These are phyloP conservation scores for Fusarium sp. DNA, from an alignment of 2,329 filamentous ascomycete species.

Conservation along the genomic window DNA sequence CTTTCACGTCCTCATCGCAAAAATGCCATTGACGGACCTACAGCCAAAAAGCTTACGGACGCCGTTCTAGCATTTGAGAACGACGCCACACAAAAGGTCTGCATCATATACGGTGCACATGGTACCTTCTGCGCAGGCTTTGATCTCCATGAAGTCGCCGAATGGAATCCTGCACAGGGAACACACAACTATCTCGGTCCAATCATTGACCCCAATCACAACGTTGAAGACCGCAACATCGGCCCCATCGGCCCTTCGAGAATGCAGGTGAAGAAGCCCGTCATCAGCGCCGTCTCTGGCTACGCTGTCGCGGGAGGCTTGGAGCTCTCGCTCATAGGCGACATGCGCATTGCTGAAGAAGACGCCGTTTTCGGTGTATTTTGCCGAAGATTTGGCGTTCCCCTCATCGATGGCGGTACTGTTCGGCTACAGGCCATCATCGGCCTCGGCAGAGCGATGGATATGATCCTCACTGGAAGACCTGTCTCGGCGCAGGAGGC, in stretches of 20 bases:
- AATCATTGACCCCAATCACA: not conserved
- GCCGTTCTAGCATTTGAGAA: not conserved
- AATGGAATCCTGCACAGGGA: not conserved
- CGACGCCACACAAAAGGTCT: not conserved
- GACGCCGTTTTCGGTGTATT: slow-evolving; percentile 2
- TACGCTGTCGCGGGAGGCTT: slow-evolving; percentile 4
- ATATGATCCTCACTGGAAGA: slow-evolving; percentile 13
- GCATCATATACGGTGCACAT: not conserved
- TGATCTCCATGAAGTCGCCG: slow-evolving; percentile 13
- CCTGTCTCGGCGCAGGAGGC: slow-evolving; percentile 1
- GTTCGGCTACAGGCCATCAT: slow-evolving; percentile 14
- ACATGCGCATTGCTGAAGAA: slow-evolving; percentile 4
- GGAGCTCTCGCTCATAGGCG: slow-evolving; percentile 7
- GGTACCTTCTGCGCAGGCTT: slow-evolving; percentile 8
- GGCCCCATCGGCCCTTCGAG: not conserved
- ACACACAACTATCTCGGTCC: not conserved
- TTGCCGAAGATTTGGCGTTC: slow-evolving; percentile 11
- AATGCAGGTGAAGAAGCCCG: slow-evolving; percentile 7
- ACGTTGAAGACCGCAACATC: not conserved
- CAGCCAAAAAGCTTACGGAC: slow-evolving; percentile 3
- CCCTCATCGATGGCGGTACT: slow-evolving; percentile 9
- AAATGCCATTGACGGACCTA: slow-evolving; percentile 4
- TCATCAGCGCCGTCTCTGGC: slow-evolving; percentile 6
- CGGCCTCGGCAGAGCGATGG: slow-evolving; percentile 1
- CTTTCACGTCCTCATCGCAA: slow-evolving; percentile 3